These are phyloP conservation scores for Geranium brycei DNA, from an alignment of 345 rosid species.

Conservation along the genomic window DNA sequence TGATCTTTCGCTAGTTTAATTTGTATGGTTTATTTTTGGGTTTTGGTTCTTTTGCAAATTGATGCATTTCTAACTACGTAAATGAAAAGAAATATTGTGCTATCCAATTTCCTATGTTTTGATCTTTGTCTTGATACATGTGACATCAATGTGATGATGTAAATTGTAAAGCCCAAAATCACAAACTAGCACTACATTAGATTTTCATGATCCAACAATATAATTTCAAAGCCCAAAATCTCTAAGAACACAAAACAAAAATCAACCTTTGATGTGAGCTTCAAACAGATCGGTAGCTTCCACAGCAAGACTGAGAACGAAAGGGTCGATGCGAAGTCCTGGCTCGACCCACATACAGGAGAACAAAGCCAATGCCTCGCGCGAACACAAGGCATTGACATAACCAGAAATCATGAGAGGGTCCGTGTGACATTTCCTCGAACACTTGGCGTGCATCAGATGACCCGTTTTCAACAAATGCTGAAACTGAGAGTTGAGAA, in stretches of 20 bases:
- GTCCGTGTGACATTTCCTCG: slow-evolving; percentile 54
- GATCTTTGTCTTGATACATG: too few relatives aligned
- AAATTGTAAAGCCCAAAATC: background rate
- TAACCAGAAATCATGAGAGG: slow-evolving; percentile 62
- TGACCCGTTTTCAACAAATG: slow-evolving; percentile 21
- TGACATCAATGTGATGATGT: too few relatives aligned
- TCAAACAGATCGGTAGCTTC: slow-evolving; percentile 4
- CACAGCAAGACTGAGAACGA: slow-evolving; percentile 61
- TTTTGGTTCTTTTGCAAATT: too few relatives aligned
- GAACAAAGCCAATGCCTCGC: slow-evolving; percentile 55
- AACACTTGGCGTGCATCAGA: slow-evolving; percentile 57
- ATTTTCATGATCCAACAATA: background rate
- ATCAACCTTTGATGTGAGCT: too few relatives aligned
- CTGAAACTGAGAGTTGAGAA: slow-evolving; percentile 25
- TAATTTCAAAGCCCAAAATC: too few relatives aligned
- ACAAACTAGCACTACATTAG: background rate
- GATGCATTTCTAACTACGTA: too few relatives aligned
- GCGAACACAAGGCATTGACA: slow-evolving; percentile 28
- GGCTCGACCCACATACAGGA: slow-evolving; percentile 49
- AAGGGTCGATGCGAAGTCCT: slow-evolving; percentile 41
- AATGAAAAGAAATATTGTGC: too few relatives aligned
- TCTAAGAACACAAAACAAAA: too few relatives aligned
- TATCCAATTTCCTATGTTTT: too few relatives aligned
- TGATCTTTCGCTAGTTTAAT: too few relatives aligned
- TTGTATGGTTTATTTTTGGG: too few relatives aligned